Base-by-base conservation (phyloP, 2,329 filamentous ascomycete genomes). In the Akanthomyces muscarius region DNA sequence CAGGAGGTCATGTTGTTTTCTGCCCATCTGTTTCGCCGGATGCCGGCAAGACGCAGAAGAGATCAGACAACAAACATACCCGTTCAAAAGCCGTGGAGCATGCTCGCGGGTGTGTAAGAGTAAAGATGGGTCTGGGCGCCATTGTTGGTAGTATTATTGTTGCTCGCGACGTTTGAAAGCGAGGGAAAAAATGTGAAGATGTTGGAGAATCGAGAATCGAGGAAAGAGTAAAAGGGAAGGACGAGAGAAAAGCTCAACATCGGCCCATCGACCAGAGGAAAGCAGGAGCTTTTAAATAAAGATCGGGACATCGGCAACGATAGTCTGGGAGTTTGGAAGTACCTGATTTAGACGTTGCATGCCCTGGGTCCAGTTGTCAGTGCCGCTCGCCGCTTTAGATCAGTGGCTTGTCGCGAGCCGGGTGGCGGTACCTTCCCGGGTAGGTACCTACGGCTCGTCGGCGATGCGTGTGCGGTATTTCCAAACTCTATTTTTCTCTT, bases 21-120 rank as follows among this genome's bases (percentile, higher is more conserved):
- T 7, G 21, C n/a, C 13, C 2, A 28, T n/a, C 13, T 50, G 21
- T 33, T 28, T 41, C 23, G 14, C 13, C n/a, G 21, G 13, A 38
- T 5, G 45, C 41, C n/a, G 14, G 10, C 38, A 38, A 36, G 30
- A 28, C 47, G 52, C 33, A 47, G 2, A 18, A 47, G 44, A 54
- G 38, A 52, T 60, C 47, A 44, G 25, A 8, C 42, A 41, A 47
- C 53, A 42, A 64, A 78, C 83, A 72, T 82, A 96, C 94, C 77
- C 94, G 84, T 81, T 99, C 95, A 79, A 98, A 99, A 36, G 95
- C 95, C 55, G 95, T 98, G 63, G 93, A 97, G 81, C 93, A 97
- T 67, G 94, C 92, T 77, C 95, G 85, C 42, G 95, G 95, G 77
- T 98, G 94, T 70, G 95, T 98, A 63, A 89, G 92, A 71, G 95